Evolutionary conservation across 1,139 yeast species (phyloP).

Genomic region (Debaryomyces sp.): DNA sequence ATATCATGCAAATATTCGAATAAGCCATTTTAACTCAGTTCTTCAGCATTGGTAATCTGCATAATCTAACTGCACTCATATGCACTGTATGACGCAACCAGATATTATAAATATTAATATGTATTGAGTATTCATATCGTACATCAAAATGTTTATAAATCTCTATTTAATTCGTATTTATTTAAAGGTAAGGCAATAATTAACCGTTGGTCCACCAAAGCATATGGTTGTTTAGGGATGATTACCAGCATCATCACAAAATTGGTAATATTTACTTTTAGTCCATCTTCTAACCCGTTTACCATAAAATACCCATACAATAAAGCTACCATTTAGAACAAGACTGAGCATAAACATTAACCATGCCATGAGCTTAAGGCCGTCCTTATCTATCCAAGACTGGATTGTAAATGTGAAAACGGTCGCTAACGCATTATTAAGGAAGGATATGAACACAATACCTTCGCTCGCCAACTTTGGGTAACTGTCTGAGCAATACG

Average conservation of each 20-base stretch:
- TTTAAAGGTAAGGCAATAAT: background rate
- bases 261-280: background rate
- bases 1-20: no score
- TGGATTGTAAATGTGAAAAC: slow-evolving; percentile 50
- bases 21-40: no score
- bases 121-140: no score
- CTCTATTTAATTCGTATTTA: no score
- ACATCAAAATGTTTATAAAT: no score
- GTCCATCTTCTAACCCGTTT: slow-evolving; percentile 36
- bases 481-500: slow-evolving; percentile 61
- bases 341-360: slow-evolving; percentile 49
- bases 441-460: slow-evolving; percentile 50
- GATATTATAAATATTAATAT: no score
- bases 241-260: background rate
- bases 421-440: slow-evolving; percentile 51
- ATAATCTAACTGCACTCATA: no score
- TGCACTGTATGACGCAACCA: no score
- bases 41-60: no score
- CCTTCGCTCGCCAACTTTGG: slow-evolving; percentile 58
- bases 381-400: slow-evolving; percentile 46
- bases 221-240: background rate
- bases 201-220: background rate
- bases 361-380: slow-evolving; percentile 46
- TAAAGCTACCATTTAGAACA: slow-evolving; percentile 43
- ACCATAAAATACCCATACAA: slow-evolving; percentile 42